Conservation (phyloP, 805 yeast species). For the Clavispora asparagi region DNA sequence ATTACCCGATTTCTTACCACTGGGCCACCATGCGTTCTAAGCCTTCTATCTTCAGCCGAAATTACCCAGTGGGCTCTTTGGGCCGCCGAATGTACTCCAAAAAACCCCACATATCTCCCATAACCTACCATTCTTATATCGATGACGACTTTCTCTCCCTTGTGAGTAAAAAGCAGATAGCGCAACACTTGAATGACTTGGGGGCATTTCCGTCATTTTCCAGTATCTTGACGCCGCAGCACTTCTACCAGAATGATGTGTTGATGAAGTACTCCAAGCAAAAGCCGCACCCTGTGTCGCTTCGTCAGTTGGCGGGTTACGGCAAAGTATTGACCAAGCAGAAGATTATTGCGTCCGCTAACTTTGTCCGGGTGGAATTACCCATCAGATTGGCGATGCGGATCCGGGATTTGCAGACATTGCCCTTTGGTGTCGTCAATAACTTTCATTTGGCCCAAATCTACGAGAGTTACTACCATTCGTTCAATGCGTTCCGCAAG, state of each 20-base stretch:
- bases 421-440: constrained; percentile 80
- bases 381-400: constrained; percentile 81
- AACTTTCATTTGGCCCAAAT: constrained; percentile 84
- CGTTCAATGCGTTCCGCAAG: constrained; percentile 80
- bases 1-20: not conserved
- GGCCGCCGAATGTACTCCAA: not conserved
- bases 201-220: constrained; percentile 41
- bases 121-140: constrained; percentile 26
- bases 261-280: constrained; percentile 58
- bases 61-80: not conserved
- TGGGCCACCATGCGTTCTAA: not conserved
- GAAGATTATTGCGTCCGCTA: constrained; percentile 77
- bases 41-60: not conserved
- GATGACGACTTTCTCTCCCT: constrained; percentile 32
- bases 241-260: constrained; percentile 78
- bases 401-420: constrained; percentile 67
- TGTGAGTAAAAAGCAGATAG: constrained; percentile 24
- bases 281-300: constrained; percentile 81
- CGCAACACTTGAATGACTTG: constrained; percentile 27
- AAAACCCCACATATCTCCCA: constrained; percentile 3
- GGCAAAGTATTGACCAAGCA: constrained; percentile 74
- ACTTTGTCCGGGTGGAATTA: constrained; percentile 80
- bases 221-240: constrained; percentile 51
- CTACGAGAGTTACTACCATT: constrained; percentile 82
- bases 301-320: constrained; percentile 86